phyloP scores from a whole-genome alignment of 2,329 filamentous ascomycete species.

The Falciphora oryzae region DNA sequence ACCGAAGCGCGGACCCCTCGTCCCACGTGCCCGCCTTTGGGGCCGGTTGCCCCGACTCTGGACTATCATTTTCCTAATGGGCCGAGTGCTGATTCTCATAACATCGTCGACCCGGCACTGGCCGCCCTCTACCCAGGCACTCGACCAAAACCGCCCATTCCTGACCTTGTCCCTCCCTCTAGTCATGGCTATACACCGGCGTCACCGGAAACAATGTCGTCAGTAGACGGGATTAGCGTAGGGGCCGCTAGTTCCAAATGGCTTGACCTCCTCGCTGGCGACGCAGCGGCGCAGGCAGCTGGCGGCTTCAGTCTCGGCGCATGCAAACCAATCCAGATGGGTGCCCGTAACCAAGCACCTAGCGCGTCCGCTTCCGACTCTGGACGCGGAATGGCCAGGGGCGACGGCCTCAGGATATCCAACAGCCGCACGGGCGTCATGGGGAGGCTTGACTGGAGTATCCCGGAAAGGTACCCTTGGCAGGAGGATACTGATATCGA shows the following conservation, averaged over 20 bases:
- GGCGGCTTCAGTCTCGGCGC: slow-evolving; percentile 19
- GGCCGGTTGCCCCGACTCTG: slow-evolving; percentile 7
- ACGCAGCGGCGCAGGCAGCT: slow-evolving; percentile 26
- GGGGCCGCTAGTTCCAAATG: slow-evolving; percentile 26
- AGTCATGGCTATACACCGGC: background rate
- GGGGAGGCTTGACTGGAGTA: slow-evolving; percentile 7
- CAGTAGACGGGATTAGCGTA: slow-evolving; percentile 9
- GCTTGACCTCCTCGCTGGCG: slow-evolving; percentile 25
- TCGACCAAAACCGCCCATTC: background rate
- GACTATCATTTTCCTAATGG: slow-evolving; percentile 9
- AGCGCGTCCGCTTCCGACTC: background rate
- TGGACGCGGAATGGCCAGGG: slow-evolving; percentile 21
- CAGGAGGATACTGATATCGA: slow-evolving; percentile 15
- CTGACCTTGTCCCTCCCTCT: background rate
- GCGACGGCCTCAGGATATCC: slow-evolving; percentile 6
- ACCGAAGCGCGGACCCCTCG: background rate
- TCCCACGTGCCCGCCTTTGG: background rate
- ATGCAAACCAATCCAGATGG: background rate
- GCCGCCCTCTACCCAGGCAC: slow-evolving; percentile 6
- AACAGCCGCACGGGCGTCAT: slow-evolving; percentile 7
- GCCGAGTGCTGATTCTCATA: slow-evolving; percentile 4
- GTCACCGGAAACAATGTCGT: slow-evolving; percentile 4
- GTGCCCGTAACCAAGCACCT: background rate
- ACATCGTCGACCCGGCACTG: slow-evolving; percentile 8
- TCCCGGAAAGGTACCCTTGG: slow-evolving; percentile 8